A percentile compares a stretch with the other conserved stretches of the same genome.
Evolutionary conservation across 768 basidiomycete species (phyloP).

Genomic region (Pleurotus sapidus): DNA sequence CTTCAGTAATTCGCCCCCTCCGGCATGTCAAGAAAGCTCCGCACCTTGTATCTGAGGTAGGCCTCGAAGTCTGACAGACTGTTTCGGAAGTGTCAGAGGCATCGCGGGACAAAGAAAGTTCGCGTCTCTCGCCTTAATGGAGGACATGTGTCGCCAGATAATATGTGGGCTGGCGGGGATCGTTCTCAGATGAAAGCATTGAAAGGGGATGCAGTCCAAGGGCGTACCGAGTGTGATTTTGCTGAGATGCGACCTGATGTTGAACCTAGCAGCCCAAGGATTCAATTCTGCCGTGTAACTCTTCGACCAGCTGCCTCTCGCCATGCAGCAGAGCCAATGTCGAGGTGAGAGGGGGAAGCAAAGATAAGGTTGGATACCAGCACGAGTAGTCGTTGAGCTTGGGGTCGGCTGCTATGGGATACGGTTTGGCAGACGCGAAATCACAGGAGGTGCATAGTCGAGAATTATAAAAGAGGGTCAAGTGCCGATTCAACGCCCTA

Average conservation of each 20-base stretch:
- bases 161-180: slow-evolving; percentile 21
- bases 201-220: background rate
- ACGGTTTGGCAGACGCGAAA: background rate
- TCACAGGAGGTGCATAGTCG: slow-evolving; percentile 6
- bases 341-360: background rate
- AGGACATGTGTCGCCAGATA: slow-evolving; percentile 35
- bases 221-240: slow-evolving; percentile 17
- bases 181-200: slow-evolving; percentile 6
- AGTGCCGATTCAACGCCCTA: background rate
- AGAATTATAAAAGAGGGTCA: background rate
- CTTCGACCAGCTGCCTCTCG: slow-evolving; percentile 4
- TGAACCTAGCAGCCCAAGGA: slow-evolving; percentile 20
- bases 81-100: slow-evolving; percentile 5
- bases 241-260: slow-evolving; percentile 19
- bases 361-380: background rate
- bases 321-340: background rate
- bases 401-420: background rate
- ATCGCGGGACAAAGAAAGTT: background rate
- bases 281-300: slow-evolving; percentile 16
- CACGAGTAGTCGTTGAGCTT: background rate
- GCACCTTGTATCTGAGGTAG: slow-evolving; percentile 23
- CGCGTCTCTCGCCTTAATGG: slow-evolving; percentile 28
- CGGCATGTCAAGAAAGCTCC: background rate
- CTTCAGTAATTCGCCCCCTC: no score
- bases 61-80: slow-evolving; percentile 28